Conservation (phyloP, 2,329 filamentous ascomycete species). For the Alternaria triticina region DNA sequence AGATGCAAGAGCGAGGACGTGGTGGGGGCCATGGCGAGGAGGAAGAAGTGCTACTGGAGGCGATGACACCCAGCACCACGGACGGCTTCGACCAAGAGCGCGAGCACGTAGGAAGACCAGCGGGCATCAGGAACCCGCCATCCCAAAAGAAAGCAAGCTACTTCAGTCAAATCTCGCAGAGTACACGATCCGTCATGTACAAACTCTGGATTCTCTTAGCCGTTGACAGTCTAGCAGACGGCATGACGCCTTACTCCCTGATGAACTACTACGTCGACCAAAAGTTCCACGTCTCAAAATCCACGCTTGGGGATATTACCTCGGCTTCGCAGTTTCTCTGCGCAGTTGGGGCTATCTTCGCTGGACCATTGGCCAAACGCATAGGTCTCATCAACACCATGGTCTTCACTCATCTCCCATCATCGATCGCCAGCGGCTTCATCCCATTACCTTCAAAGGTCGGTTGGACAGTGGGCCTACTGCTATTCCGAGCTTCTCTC, state of each 20-base stretch:
- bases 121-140: constrained; percentile 20
- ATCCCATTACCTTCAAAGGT: constrained; percentile 64
- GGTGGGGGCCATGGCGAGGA: constrained; percentile 32
- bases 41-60: constrained; percentile 42
- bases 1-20: constrained; percentile 32
- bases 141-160: constrained; percentile 41
- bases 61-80: constrained; percentile 40
- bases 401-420: constrained; percentile 61
- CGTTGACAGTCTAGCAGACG: constrained; percentile 69
- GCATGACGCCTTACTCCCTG: constrained; percentile 56
- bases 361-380: constrained; percentile 62
- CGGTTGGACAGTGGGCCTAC: constrained; percentile 60
- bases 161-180: constrained; percentile 62
- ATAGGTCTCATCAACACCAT: constrained; percentile 68
- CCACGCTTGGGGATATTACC: constrained; percentile 67
- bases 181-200: constrained; percentile 66
- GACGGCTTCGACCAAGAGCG: constrained; percentile 38
- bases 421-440: constrained; percentile 61
- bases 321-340: constrained; percentile 56
- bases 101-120: constrained; percentile 15
- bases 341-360: constrained; percentile 62
- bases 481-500: constrained; percentile 66
- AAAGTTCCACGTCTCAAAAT: constrained; percentile 51
- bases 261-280: constrained; percentile 48
- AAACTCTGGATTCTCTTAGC: constrained; percentile 70